phyloP scores from a whole-genome alignment of 164 flowering plant genomes.

The Liquidambar formosana region DNA sequence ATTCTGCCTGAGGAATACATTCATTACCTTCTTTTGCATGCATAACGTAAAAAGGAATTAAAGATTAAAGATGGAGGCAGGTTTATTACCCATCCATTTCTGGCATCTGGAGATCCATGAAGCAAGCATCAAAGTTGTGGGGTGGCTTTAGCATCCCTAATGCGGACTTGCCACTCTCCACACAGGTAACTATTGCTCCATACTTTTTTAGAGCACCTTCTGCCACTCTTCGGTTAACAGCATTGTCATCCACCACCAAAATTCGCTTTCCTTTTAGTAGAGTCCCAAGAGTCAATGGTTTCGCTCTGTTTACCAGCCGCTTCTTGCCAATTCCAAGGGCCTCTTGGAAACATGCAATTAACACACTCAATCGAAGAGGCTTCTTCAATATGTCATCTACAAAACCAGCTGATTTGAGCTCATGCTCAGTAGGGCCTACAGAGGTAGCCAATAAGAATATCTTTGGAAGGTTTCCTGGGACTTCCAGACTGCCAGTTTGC shows the following conservation, averaged over 20 bases:
- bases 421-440: constrained; percentile 33
- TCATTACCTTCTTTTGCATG: not conserved
- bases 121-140: constrained; percentile 83
- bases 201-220: constrained; percentile 81
- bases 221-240: constrained; percentile 82
- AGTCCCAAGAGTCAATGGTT: constrained; percentile 43
- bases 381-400: constrained; percentile 62
- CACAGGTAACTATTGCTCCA: constrained; percentile 83
- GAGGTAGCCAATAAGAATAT: constrained; percentile 58
- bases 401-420: constrained; percentile 49
- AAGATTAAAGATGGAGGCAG: not conserved
- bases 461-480: constrained; percentile 34
- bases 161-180: constrained; percentile 74
- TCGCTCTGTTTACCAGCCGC: constrained; percentile 33
- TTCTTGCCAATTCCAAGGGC: constrained; percentile 48
- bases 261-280: constrained; percentile 63
- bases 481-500: constrained; percentile 20
- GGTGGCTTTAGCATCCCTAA: constrained; percentile 71
- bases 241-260: constrained; percentile 91
- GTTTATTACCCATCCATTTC: constrained; percentile 86
- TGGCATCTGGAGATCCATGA: constrained; percentile 99
- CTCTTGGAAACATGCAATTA: constrained; percentile 55
- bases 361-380: constrained; percentile 70
- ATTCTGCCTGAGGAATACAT: not conserved
- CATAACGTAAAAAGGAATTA: not conserved